Percentiles rank a stretch among this genome's conserved stretches.
Conservation (phyloP, 352 stramenopile species). For the Blastocystis sp. region DNA sequence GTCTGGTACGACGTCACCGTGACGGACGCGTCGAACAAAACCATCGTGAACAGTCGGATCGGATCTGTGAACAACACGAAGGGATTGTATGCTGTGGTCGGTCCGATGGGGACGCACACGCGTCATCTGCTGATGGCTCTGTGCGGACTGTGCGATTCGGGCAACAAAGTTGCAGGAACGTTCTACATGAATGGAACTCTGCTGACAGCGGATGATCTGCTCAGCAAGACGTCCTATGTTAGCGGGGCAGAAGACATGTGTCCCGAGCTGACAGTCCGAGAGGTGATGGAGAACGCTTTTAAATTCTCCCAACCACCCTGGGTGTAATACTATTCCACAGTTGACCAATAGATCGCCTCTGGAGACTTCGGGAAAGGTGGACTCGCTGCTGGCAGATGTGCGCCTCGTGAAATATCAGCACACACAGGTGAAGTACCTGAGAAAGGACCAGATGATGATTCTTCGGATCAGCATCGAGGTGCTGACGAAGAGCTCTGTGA, state of each 20-base stretch:
- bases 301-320: constrained; percentile 14
- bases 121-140: constrained; percentile 43
- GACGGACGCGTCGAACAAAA: not conserved
- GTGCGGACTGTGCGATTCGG: not conserved
- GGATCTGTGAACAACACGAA: constrained; percentile 45
- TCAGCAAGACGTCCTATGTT: constrained; percentile 18
- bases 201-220: not conserved
- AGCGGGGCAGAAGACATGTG: constrained; percentile 33
- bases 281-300: constrained; percentile 13
- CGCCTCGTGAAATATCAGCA: not conserved
- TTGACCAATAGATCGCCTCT: not conserved
- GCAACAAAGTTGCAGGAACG: constrained; percentile 15
- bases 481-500: constrained; percentile 5
- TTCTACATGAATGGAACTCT: constrained; percentile 37
- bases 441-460: constrained; percentile 39
- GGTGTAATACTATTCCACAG: not conserved
- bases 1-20: constrained; percentile 41
- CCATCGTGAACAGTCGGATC: constrained; percentile 49
- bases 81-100: constrained; percentile 30
- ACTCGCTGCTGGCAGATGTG: not conserved
- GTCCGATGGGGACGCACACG: constrained; percentile 34
- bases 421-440: not conserved
- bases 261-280: constrained; percentile 8
- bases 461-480: constrained; percentile 28
- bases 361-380: not conserved